Evolutionary conservation across 2,329 filamentous ascomycete species (phyloP), one percentile per base, ranked within the genome.

Genomic region (Botrytis galanthina): DNA sequence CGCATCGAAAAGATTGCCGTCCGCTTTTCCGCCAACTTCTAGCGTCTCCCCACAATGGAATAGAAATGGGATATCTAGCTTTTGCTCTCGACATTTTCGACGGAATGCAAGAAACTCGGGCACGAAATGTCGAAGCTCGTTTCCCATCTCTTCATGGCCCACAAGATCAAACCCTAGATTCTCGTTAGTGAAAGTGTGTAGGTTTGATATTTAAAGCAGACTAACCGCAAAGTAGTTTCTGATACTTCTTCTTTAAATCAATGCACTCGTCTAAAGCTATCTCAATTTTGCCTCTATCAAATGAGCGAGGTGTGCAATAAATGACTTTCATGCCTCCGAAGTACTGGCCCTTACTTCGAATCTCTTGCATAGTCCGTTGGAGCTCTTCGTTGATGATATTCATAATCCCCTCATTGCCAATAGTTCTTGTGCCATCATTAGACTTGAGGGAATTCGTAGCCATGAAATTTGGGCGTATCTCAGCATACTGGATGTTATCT

Each of bases 11-110:
- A 94, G 83, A 79, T 94, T 94, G 29, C 87, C 89, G 75, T 93
- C 90, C 1, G 86, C 86, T 8, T 89, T 87, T 37, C 86, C 86
- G 54, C 91, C 91, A 14, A 87, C 86, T 44, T 93, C 89, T 7
- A 93, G 84, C 1, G 92, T 93, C 82, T 94, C 92, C 37, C 92
- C 92, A 76, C 92, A 93, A 82, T 94, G 92, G 78, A 94, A 92
- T 57, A 94, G 83, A 78, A 93, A 93, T 0, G 92, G 92, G 4
- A 94, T 91, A 0, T 89, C 84, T 6, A 91, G 74, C 0, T 79
- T 77, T 0, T 84, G 80, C 1, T 76, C 73, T 9, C 82, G 78
- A 81, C 91, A 93, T 0, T 84, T 82, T 44, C 83, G 77, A 70
- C 85, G 82, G 78, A 92, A 92, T 1, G 84, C 83, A 4, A 90